Percentiles rank a stretch among this genome's conserved stretches.
Conservation (phyloP, 176 grass and related monocot genomes). For the Poa annua region DNA sequence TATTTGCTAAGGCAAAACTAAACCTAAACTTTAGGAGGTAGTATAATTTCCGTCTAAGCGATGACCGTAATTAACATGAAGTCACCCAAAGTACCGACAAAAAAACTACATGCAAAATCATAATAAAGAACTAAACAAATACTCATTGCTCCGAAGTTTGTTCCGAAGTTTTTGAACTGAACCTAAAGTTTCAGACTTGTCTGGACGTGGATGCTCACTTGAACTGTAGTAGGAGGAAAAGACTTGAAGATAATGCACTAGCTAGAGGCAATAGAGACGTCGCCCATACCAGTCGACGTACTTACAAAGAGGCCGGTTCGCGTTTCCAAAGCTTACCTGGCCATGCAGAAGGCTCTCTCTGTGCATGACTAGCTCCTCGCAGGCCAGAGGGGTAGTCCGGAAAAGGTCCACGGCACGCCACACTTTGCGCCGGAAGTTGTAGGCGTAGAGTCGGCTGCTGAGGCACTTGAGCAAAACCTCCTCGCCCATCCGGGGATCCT, state of each 20-base stretch:
- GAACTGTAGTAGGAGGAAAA: not conserved
- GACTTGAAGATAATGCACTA: not conserved
- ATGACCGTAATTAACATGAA: too few species aligned
- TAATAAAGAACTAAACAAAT: not conserved
- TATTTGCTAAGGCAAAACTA: too few species aligned
- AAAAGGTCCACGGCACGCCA: not conserved
- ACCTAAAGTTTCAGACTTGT: not conserved
- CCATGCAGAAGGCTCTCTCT: not conserved
- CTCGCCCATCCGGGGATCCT: not conserved
- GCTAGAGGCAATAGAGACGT: conserved; percentile 10
- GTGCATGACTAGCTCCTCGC: not conserved
- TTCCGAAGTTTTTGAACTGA: not conserved
- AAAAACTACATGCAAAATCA: too few species aligned
- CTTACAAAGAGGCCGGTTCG: not conserved
- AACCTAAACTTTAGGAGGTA: too few species aligned
- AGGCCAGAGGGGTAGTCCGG: not conserved
- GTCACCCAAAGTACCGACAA: too few species aligned
- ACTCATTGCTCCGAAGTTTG: not conserved
- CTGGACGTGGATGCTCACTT: not conserved
- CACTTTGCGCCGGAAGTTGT: not conserved
- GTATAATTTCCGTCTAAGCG: too few species aligned
- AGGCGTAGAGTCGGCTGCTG: not conserved
- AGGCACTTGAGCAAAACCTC: not conserved
- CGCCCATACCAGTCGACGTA: not conserved
- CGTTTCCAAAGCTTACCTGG: not conserved